Conservation (phyloP, 2,329 filamentous ascomycete genomes). For the Phialocephala sp. region DNA sequence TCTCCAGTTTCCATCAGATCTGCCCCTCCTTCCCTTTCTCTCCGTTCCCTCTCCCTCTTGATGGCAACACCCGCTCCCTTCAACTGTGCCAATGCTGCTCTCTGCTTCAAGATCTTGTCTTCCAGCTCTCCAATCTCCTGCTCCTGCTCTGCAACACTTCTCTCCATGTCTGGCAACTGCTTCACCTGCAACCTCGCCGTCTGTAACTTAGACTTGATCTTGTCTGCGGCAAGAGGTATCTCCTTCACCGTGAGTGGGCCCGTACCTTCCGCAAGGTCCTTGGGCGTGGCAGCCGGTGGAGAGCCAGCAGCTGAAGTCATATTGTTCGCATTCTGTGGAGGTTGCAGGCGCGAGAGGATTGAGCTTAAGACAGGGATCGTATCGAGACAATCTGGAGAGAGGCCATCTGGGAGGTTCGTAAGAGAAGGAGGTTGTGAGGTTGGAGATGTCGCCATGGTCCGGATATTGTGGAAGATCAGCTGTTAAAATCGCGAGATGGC, state of each 20-base stretch:
- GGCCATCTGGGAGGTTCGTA: constrained; percentile 58
- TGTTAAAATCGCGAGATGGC: constrained; percentile 7
- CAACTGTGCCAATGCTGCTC: constrained; percentile 59
- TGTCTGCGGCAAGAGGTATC: constrained; percentile 77
- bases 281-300: constrained; percentile 44
- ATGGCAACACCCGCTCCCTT: constrained; percentile 55
- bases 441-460: constrained; percentile 24
- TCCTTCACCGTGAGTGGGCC: constrained; percentile 63
- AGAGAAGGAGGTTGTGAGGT: constrained; percentile 44
- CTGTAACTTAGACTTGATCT: constrained; percentile 82
- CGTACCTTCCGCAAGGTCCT: constrained; percentile 36
- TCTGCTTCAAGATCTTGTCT: constrained; percentile 66
- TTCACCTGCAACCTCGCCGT: constrained; percentile 72
- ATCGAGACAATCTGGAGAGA: constrained; percentile 84
- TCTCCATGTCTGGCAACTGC: constrained; percentile 71
- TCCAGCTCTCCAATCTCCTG: constrained; percentile 72
- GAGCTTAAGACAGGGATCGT: constrained; percentile 81
- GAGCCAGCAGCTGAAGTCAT: constrained; percentile 40
- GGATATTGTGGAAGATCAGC: not conserved
- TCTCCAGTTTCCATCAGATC: constrained; percentile 51
- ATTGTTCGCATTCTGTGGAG: constrained; percentile 48
- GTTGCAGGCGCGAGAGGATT: constrained; percentile 76
- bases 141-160: constrained; percentile 71
- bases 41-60: constrained; percentile 44
- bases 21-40: constrained; percentile 40